Conservation (phyloP, 2,329 filamentous ascomycete genomes). For the Talaromyces sp. region DNA sequence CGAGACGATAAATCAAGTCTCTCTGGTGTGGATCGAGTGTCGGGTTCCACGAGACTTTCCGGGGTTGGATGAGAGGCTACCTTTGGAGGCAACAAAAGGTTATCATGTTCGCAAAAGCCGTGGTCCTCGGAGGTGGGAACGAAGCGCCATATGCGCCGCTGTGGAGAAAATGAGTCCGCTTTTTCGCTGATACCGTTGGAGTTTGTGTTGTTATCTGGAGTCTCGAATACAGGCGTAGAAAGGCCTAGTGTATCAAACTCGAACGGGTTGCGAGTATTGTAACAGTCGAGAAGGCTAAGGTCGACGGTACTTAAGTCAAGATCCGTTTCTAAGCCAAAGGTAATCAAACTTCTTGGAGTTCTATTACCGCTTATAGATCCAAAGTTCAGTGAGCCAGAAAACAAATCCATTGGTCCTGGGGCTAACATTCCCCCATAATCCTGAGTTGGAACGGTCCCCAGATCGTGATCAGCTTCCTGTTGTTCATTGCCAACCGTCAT, state of each 20-base stretch:
- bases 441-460: neutral
- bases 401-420: neutral
- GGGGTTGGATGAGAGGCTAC: neutral
- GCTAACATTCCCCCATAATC: neutral
- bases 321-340: slow-evolving; percentile 14
- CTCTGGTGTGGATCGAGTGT: slow-evolving; percentile 8
- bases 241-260: slow-evolving; percentile 14
- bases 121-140: slow-evolving; percentile 26
- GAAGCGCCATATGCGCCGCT: slow-evolving; percentile 25
- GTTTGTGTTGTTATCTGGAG: neutral
- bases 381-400: neutral
- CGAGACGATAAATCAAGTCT: slow-evolving; percentile 7
- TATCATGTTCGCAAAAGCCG: slow-evolving; percentile 25
- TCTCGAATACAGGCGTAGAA: neutral
- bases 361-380: slow-evolving; percentile 6
- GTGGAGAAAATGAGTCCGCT: slow-evolving; percentile 12
- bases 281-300: slow-evolving; percentile 26
- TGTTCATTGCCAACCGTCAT: neutral
- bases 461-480: neutral
- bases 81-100: slow-evolving; percentile 24
- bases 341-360: slow-evolving; percentile 11
- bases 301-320: slow-evolving; percentile 28
- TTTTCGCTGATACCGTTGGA: neutral
- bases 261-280: slow-evolving; percentile 26
- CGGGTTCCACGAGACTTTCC: slow-evolving; percentile 12